A percentile compares a stretch with the other conserved stretches of the same genome.
These are phyloP conservation scores for Microbotryomycetes sp. DNA, from an alignment of 1,284 basidiomycete species.

Conservation along the genomic window DNA sequence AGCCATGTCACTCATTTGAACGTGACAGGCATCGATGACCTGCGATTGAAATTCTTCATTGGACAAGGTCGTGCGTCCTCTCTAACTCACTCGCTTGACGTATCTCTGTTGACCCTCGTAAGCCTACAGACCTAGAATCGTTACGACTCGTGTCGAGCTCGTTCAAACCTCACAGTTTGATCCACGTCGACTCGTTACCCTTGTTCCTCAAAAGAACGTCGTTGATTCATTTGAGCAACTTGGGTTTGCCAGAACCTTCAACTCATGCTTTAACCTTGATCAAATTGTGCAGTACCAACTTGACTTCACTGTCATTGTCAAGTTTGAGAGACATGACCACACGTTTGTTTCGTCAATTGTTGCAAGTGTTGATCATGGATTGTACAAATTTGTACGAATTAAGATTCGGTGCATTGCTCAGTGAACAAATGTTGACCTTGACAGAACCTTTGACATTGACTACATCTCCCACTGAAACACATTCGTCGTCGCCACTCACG, in stretches of 20 bases:
- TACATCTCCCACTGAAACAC: neutral
- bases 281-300: neutral
- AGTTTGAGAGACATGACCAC: slow-evolving; percentile 16
- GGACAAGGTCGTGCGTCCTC: neutral
- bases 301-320: slow-evolving; percentile 19
- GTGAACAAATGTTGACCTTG: neutral
- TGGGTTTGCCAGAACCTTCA: slow-evolving; percentile 24
- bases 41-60: slow-evolving; percentile 16
- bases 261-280: slow-evolving; percentile 23
- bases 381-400: neutral
- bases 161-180: slow-evolving; percentile 17
- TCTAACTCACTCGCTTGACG: neutral
- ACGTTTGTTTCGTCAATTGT: neutral
- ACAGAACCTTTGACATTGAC: neutral
- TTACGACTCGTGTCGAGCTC: slow-evolving; percentile 17
- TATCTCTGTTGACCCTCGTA: neutral
- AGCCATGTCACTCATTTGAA: slow-evolving; percentile 1
- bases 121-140: slow-evolving; percentile 1
- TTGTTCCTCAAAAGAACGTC: slow-evolving; percentile 6
- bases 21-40: slow-evolving; percentile 19
- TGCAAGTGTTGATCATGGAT: neutral
- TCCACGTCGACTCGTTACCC: slow-evolving; percentile 4
- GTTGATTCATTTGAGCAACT: slow-evolving; percentile 21
- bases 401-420: neutral
- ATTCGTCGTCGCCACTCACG: neutral